Conservation (phyloP, 306 rosid species). For the Pachyrhizus erosus region DNA sequence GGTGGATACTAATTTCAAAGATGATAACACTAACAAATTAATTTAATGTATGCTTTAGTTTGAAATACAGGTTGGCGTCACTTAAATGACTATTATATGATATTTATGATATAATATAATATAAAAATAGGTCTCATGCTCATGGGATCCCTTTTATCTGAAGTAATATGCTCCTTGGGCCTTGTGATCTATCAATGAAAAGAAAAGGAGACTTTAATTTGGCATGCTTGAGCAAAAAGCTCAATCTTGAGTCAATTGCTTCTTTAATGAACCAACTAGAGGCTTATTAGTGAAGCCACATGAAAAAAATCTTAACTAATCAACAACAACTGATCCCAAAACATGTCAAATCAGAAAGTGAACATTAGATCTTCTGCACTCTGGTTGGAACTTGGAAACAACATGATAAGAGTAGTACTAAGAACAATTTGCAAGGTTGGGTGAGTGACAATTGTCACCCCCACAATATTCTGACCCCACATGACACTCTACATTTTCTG, state of each 20-base stretch:
- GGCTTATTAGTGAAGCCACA: slow-evolving; percentile 30
- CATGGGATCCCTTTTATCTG: slow-evolving; percentile 22
- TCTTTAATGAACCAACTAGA: slow-evolving; percentile 45
- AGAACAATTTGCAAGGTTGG: slow-evolving; percentile 45
- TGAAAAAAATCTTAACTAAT: slow-evolving; percentile 45
- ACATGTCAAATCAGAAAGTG: slow-evolving; percentile 68
- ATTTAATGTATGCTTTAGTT: not conserved
- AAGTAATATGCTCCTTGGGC: slow-evolving; percentile 36
- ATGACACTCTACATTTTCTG: slow-evolving; percentile 20
- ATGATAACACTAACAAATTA: slow-evolving; percentile 5
- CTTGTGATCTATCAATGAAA: slow-evolving; percentile 36
- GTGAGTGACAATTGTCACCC: slow-evolving; percentile 52
- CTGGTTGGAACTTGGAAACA: slow-evolving; percentile 39
- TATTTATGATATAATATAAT: slow-evolving; percentile 27
- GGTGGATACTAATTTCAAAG: slow-evolving; percentile 35
- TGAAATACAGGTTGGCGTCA: slow-evolving; percentile 27
- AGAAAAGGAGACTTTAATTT: slow-evolving; percentile 17
- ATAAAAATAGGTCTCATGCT: slow-evolving; percentile 38
- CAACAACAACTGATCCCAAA: slow-evolving; percentile 40
- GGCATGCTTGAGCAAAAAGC: slow-evolving; percentile 46
- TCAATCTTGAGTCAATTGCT: slow-evolving; percentile 51
- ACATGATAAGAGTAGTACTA: slow-evolving; percentile 36
- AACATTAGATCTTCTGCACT: slow-evolving; percentile 62
- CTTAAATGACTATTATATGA: slow-evolving; percentile 12
- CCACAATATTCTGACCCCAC: slow-evolving; percentile 46